Percentiles rank a stretch among this genome's conserved stretches.
These are phyloP conservation scores for Trypanosoma avium DNA, from an alignment of 208 protist genomes.

Conservation along the genomic window DNA sequence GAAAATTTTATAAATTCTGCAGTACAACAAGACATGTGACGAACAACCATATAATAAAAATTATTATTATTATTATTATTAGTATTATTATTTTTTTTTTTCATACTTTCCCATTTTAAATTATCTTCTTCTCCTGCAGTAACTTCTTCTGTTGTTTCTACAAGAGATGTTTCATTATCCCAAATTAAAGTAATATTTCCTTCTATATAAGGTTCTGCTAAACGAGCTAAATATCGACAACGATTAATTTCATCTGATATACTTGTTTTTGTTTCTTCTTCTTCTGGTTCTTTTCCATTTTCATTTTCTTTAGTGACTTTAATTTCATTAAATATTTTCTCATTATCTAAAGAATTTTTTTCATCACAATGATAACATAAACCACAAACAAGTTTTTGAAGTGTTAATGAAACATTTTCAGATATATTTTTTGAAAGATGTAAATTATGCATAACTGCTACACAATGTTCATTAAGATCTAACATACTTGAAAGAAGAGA, in stretches of 20 bases:
- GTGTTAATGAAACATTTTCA: slow-evolving; percentile 48
- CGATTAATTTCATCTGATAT: slow-evolving; percentile 5
- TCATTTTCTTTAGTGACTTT: background rate
- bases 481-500: slow-evolving; percentile 59
- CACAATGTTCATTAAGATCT: slow-evolving; percentile 35
- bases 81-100: too few species aligned
- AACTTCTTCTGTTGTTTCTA: slow-evolving; percentile 23
- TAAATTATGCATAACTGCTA: slow-evolving; percentile 56
- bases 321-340: background rate
- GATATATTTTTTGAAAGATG: slow-evolving; percentile 29
- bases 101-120: too few species aligned
- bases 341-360: slow-evolving; percentile 6
- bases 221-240: slow-evolving; percentile 17
- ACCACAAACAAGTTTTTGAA: slow-evolving; percentile 58
- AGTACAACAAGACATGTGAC: slow-evolving; percentile 62
- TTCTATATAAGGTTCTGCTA: slow-evolving; percentile 15
- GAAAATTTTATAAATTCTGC: slow-evolving; percentile 63
- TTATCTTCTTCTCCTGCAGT: slow-evolving; percentile 15
- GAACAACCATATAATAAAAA: slow-evolving; percentile 34
- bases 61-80: background rate
- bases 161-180: slow-evolving; percentile 20
- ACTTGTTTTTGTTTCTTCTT: background rate
- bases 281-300: background rate
- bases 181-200: slow-evolving; percentile 26
- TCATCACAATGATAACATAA: slow-evolving; percentile 48